These are phyloP conservation scores for Yamadazyma buinensis DNA, from an alignment of 1,139 yeast species.

Conservation along the genomic window DNA sequence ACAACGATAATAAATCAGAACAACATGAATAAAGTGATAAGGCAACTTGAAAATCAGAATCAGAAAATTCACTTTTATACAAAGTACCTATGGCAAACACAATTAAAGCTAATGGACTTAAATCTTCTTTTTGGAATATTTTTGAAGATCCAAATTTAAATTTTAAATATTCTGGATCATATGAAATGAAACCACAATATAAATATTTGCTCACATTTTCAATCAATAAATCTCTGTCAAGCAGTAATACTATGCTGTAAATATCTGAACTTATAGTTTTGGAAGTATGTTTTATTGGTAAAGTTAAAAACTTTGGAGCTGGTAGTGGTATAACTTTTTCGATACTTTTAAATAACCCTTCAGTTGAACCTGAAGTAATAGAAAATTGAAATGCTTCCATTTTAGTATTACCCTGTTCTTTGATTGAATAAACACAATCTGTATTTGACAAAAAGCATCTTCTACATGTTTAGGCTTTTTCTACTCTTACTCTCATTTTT, in stretches of 20 bases:
- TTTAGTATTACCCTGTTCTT: background rate
- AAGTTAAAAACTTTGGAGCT: background rate
- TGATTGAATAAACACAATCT: constrained; percentile 50
- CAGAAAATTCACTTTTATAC: constrained; percentile 3
- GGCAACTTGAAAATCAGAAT: constrained; percentile 2
- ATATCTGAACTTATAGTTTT: background rate
- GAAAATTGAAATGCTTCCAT: constrained; percentile 2
- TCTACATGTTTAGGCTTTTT: too few species aligned
- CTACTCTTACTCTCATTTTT: too few species aligned
- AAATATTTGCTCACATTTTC: background rate
- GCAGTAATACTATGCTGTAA: background rate
- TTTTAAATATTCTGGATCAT: constrained; percentile 1
- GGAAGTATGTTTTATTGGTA: background rate
- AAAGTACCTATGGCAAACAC: constrained; percentile 4
- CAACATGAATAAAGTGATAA: constrained; percentile 2
- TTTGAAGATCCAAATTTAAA: constrained; percentile 1
- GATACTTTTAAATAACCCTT: constrained; percentile 3
- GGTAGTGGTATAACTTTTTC: constrained; percentile 3
- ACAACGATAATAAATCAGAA: constrained; percentile 1
- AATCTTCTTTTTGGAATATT: background rate
- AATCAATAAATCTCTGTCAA: background rate
- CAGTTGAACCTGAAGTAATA: constrained; percentile 3
- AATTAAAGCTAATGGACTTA: constrained; percentile 3
- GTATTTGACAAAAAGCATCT: constrained; percentile 52
- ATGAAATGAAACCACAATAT: background rate